Evolutionary conservation across 1,284 basidiomycete species (phyloP).

Genomic region (Ganoderma meredithae): DNA sequence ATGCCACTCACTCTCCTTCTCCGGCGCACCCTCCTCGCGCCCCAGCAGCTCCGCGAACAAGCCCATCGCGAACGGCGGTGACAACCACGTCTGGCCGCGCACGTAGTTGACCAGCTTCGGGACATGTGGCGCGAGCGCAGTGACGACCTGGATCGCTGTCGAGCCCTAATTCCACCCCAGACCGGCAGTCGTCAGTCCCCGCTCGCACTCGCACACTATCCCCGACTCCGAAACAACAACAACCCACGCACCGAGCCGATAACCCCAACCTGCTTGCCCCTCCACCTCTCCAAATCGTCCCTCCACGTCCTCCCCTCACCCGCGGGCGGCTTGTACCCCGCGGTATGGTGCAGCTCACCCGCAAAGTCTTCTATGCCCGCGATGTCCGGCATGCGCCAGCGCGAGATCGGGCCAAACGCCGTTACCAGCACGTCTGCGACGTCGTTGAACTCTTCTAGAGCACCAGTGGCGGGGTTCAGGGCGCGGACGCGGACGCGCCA

Average conservation of each 20-base stretch:
- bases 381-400: constrained; percentile 69
- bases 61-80: constrained; percentile 53
- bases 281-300: constrained; percentile 57
- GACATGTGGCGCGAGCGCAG: constrained; percentile 62
- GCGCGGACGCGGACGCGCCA: constrained; percentile 59
- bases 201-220: too few species aligned
- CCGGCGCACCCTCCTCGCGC: constrained; percentile 38
- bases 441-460: constrained; percentile 56
- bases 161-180: constrained; percentile 45
- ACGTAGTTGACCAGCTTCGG: constrained; percentile 61
- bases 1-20: constrained; percentile 50
- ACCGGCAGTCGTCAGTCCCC: constrained; percentile 1
- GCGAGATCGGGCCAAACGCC: constrained; percentile 54
- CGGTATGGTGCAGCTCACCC: constrained; percentile 62
- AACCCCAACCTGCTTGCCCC: constrained; percentile 62
- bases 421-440: constrained; percentile 60
- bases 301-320: constrained; percentile 47
- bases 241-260: constrained; percentile 60
- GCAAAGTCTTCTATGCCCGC: constrained; percentile 57
- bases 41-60: constrained; percentile 49
- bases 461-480: constrained; percentile 26
- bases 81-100: constrained; percentile 67
- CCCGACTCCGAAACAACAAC: too few species aligned
- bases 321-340: constrained; percentile 58
- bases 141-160: constrained; percentile 69